Evolutionary conservation across 495 filamentous ascomycete species (phyloP).

Genomic region (Aspergillus sparsus): DNA sequence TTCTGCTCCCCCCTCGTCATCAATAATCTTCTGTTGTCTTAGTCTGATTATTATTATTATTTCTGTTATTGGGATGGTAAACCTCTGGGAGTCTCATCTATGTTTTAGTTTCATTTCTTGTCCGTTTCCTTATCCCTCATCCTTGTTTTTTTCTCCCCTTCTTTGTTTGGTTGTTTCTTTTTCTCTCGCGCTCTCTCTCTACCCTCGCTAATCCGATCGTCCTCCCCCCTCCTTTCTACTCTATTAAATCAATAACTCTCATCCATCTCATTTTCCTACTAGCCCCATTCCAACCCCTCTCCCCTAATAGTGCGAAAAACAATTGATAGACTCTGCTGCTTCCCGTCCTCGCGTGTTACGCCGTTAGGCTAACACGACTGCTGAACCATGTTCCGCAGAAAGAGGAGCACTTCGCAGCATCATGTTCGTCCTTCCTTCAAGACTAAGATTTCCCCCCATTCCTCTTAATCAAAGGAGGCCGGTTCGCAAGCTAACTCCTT

Average conservation of each 20-base stretch:
- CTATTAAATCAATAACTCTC: background rate
- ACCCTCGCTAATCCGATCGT: background rate
- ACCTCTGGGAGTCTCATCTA: background rate
- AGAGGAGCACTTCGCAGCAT: slow-evolving; percentile 55
- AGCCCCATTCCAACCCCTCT: slow-evolving; percentile 7
- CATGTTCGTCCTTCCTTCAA: slow-evolving; percentile 47
- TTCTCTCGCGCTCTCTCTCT: background rate
- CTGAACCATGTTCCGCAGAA: slow-evolving; percentile 54
- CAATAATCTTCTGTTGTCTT: background rate
- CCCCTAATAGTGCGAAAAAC: background rate
- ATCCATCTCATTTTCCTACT: background rate
- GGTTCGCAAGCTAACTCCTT: background rate
- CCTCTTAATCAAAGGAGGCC: background rate
- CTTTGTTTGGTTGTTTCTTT: background rate
- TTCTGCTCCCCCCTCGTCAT: background rate
- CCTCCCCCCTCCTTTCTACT: background rate
- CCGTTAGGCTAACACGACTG: slow-evolving; percentile 9
- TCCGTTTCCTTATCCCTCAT: background rate
- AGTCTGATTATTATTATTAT: background rate
- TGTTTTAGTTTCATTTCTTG: background rate
- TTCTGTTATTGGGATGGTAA: background rate
- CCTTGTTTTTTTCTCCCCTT: background rate
- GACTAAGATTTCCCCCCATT: background rate
- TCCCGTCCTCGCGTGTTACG: slow-evolving; percentile 3
- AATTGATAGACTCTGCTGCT: slow-evolving; percentile 11